Conservation (phyloP, 169 alveolate species). For the Plasmodium berghei region DNA sequence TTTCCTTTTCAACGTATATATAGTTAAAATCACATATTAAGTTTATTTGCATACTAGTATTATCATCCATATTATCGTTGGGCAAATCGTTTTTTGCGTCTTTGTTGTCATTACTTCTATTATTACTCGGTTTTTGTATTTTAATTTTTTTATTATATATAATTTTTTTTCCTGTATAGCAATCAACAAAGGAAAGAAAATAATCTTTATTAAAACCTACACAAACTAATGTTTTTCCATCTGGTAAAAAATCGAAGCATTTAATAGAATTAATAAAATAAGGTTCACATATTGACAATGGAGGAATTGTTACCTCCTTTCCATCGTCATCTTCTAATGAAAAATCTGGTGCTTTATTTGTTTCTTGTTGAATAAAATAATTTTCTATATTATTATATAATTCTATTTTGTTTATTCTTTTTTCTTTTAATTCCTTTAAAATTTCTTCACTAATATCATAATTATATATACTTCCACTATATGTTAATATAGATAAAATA, state of each 20-base stretch:
- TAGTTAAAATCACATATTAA: conserved; percentile 53
- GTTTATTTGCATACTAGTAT: conserved; percentile 1
- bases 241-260: conserved; percentile 59
- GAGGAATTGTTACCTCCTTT: conserved; percentile 30
- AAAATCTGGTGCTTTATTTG: not conserved
- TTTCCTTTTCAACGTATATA: conserved; percentile 48
- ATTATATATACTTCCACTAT: conserved; percentile 42
- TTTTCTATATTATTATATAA: conserved; percentile 56
- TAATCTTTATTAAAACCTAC: conserved; percentile 61
- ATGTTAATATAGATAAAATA: conserved; percentile 50
- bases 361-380: conserved; percentile 39
- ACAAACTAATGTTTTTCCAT: conserved; percentile 61
- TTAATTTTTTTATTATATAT: conserved; percentile 52
- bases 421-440: conserved; percentile 36
- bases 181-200: conserved; percentile 62
- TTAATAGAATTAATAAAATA: conserved; percentile 50
- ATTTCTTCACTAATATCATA: conserved; percentile 36
- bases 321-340: conserved; percentile 20
- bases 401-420: conserved; percentile 54
- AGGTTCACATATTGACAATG: conserved; percentile 43
- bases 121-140: conserved; percentile 18
- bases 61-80: conserved; percentile 1
- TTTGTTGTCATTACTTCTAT: not conserved
- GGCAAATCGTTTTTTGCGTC: too few species aligned
- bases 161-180: conserved; percentile 41